Conservation (phyloP, 768 basidiomycete species). For the Holtermannia corniformis region DNA sequence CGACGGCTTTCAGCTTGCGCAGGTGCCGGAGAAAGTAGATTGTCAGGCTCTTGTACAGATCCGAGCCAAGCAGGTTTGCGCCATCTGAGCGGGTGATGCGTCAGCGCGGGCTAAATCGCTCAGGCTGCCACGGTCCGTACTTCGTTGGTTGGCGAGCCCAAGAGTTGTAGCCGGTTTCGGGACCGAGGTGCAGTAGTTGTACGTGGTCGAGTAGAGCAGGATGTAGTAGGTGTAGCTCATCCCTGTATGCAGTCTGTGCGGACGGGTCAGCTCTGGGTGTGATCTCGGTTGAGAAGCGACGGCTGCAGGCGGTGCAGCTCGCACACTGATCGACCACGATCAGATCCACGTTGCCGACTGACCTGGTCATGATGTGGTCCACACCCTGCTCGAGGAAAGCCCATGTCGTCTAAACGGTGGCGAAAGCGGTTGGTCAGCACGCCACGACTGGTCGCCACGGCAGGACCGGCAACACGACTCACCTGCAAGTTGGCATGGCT, state of each 20-base stretch:
- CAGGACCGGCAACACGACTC: not conserved
- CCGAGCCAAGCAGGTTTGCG: slow-evolving; percentile 92
- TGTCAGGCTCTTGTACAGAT: slow-evolving; percentile 90
- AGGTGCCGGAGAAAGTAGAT: slow-evolving; percentile 81
- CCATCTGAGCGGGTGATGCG: slow-evolving; percentile 43
- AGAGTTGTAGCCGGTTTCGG: slow-evolving; percentile 5
- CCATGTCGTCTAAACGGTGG: slow-evolving; percentile 38
- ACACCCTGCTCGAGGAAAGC: slow-evolving; percentile 47
- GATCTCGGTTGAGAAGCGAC: not conserved
- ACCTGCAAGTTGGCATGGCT: slow-evolving; percentile 31
- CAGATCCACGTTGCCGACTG: slow-evolving; percentile 12
- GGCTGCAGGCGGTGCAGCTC: not conserved
- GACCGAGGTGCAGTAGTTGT: slow-evolving; percentile 76
- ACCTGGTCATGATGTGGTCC: slow-evolving; percentile 43
- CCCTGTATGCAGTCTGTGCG: slow-evolving; percentile 35
- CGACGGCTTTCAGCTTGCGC: slow-evolving; percentile 54
- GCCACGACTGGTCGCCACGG: not conserved
- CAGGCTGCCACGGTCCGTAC: too few species aligned
- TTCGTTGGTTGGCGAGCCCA: not conserved
- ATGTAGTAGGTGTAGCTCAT: slow-evolving; percentile 43
- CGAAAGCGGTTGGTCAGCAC: slow-evolving; percentile 2
- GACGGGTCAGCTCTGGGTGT: not conserved
- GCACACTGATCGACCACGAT: not conserved
- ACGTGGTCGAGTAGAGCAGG: slow-evolving; percentile 75
- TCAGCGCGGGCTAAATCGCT: slow-evolving; percentile 1